Percentiles rank a stretch among this genome's conserved stretches.
Conservation (phyloP, 345 rosid genomes). For the Hirschfeldia incana region DNA sequence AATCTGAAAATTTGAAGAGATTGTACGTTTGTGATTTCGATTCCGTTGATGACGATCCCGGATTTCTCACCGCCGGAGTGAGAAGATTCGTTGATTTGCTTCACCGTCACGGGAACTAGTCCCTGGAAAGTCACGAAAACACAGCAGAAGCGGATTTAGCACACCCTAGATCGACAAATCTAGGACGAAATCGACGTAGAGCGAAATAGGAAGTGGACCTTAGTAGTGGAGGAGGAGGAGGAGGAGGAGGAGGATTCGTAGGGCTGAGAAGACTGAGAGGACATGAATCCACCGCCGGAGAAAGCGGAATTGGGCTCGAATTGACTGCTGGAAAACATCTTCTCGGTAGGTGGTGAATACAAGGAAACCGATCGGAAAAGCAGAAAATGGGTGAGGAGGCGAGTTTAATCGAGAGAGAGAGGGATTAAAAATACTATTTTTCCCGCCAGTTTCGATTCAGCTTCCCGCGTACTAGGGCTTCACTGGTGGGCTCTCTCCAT, state of each 20-base stretch:
- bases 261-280: slow-evolving; percentile 61
- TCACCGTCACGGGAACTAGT: slow-evolving; percentile 73
- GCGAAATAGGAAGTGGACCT: slow-evolving; percentile 32
- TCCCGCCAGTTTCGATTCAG: slow-evolving; percentile 9
- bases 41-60: slow-evolving; percentile 58
- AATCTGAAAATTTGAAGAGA: not conserved
- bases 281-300: slow-evolving; percentile 69
- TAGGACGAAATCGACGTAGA: not conserved
- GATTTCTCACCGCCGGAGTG: slow-evolving; percentile 81
- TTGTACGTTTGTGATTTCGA: slow-evolving; percentile 50
- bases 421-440: not conserved
- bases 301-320: slow-evolving; percentile 54
- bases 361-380: not conserved
- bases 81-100: slow-evolving; percentile 76
- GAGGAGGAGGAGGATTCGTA: slow-evolving; percentile 48
- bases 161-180: not conserved
- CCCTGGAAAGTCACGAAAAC: slow-evolving; percentile 70
- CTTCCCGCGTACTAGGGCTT: not conserved
- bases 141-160: not conserved
- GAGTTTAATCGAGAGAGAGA: not conserved
- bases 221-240: slow-evolving; percentile 50
- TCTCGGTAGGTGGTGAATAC: not conserved
- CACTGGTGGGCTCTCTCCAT: not conserved
- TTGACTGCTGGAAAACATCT: slow-evolving; percentile 75
- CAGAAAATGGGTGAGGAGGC: not conserved